phyloP scores from a whole-genome alignment of 805 yeast species.

The Isabelozyma heimii region DNA sequence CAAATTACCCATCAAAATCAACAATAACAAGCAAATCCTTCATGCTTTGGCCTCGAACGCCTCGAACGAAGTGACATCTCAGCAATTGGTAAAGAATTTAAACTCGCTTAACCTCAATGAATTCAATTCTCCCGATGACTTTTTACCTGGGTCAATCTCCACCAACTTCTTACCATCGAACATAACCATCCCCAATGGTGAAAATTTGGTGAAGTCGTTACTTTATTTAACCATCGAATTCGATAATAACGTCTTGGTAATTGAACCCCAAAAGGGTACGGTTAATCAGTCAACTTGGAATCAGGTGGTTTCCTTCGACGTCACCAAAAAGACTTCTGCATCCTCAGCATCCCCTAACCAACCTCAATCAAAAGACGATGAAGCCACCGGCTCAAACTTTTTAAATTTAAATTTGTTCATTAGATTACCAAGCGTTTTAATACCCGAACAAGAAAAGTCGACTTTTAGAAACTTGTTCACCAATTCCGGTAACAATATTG shows the following conservation, averaged over 20 bases:
- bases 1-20: conserved; percentile 66
- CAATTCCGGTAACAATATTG: conserved; percentile 31
- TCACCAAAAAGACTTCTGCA: conserved; percentile 34
- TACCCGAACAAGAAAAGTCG: conserved; percentile 39
- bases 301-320: conserved; percentile 89
- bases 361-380: conserved; percentile 13
- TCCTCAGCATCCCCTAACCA: conserved; percentile 3
- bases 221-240: conserved; percentile 87
- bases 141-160: conserved; percentile 30
- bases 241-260: conserved; percentile 87
- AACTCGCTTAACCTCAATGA: conserved; percentile 9
- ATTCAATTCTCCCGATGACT: conserved; percentile 15
- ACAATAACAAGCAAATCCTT: conserved; percentile 60
- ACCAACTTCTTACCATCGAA: conserved; percentile 49
- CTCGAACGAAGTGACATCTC: conserved; percentile 25
- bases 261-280: conserved; percentile 84
- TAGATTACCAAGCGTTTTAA: conserved; percentile 65
- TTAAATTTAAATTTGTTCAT: conserved; percentile 77
- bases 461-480: conserved; percentile 29
- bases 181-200: conserved; percentile 52
- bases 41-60: conserved; percentile 62
- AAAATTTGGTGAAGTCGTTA: conserved; percentile 58
- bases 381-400: conserved; percentile 36
- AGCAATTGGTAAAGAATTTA: conserved; percentile 32
- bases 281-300: conserved; percentile 79